These are phyloP conservation scores for Candida mattraensis DNA, from an alignment of 805 yeast genomes.

Conservation along the genomic window DNA sequence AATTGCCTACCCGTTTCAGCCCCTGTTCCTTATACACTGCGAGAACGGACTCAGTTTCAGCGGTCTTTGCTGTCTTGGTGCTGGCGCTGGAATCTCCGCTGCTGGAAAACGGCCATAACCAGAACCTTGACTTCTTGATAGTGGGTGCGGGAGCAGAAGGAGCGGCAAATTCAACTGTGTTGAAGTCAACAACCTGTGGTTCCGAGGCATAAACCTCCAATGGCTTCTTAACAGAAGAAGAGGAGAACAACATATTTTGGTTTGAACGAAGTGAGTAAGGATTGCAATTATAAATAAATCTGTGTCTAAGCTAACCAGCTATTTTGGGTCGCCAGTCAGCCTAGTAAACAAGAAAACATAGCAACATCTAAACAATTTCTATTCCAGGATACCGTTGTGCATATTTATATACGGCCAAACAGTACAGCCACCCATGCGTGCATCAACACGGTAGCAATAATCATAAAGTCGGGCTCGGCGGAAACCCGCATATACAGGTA, in stretches of 20 bases:
- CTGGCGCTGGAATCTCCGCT: neutral
- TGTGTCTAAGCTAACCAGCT: constrained; percentile 13
- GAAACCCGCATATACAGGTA: too few species aligned
- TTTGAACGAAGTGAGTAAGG: neutral
- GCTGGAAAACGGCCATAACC: constrained; percentile 23
- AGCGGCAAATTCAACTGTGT: constrained; percentile 18
- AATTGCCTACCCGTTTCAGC: constrained; percentile 12
- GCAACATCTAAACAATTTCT: neutral
- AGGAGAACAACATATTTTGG: constrained; percentile 6
- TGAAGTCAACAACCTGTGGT: constrained; percentile 24
- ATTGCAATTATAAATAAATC: too few species aligned
- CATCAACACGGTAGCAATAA: too few species aligned
- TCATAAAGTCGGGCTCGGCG: too few species aligned
- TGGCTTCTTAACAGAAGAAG: constrained; percentile 5
- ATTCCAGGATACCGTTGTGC: too few species aligned
- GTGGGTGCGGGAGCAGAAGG: constrained; percentile 2
- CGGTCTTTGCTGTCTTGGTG: neutral
- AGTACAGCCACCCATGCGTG: too few species aligned
- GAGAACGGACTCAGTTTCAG: constrained; percentile 1
- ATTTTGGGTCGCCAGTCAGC: constrained; percentile 8
- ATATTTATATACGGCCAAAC: too few species aligned
- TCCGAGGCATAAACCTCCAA: constrained; percentile 4
- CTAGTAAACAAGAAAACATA: too few species aligned
- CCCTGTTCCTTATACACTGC: constrained; percentile 7
- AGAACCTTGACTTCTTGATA: constrained; percentile 15